A percentile compares a stretch with the other conserved stretches of the same genome.
Conservation (phyloP, 768 basidiomycete genomes). For the Russula earlei region DNA sequence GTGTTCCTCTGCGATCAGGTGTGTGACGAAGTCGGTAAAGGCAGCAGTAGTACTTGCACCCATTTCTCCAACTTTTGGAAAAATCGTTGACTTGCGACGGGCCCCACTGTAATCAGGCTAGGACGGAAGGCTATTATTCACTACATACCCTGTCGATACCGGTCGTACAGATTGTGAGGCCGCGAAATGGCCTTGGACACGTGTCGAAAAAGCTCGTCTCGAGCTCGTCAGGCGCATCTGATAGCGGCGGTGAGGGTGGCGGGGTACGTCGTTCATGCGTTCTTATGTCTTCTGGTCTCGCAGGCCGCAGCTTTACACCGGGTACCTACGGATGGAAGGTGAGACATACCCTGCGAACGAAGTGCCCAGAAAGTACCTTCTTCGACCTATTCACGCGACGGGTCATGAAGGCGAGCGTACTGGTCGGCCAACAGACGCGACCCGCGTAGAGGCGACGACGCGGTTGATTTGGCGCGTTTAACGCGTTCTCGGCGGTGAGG, state of each 20-base stretch:
- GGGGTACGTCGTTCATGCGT: conserved; percentile 24
- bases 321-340: conserved; percentile 45
- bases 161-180: conserved; percentile 62
- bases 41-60: conserved; percentile 62
- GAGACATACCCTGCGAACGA: background rate
- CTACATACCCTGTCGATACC: conserved; percentile 69
- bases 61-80: conserved; percentile 70
- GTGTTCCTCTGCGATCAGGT: conserved; percentile 73
- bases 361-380: conserved; percentile 34
- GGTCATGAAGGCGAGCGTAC: conserved; percentile 1
- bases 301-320: conserved; percentile 72
- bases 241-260: conserved; percentile 29
- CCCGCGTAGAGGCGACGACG: too few species aligned
- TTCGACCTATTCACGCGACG: conserved; percentile 57
- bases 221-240: conserved; percentile 25
- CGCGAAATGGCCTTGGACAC: conserved; percentile 59
- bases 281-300: conserved; percentile 27
- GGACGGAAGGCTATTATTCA: background rate
- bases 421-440: too few species aligned
- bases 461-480: too few species aligned
- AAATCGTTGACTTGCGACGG: conserved; percentile 47
- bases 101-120: background rate
- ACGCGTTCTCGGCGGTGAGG: background rate
- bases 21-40: conserved; percentile 81
- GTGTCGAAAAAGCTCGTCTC: conserved; percentile 21